These are phyloP conservation scores for Scheffersomyces illinoinensis DNA, from an alignment of 1,139 yeast species.

Conservation along the genomic window DNA sequence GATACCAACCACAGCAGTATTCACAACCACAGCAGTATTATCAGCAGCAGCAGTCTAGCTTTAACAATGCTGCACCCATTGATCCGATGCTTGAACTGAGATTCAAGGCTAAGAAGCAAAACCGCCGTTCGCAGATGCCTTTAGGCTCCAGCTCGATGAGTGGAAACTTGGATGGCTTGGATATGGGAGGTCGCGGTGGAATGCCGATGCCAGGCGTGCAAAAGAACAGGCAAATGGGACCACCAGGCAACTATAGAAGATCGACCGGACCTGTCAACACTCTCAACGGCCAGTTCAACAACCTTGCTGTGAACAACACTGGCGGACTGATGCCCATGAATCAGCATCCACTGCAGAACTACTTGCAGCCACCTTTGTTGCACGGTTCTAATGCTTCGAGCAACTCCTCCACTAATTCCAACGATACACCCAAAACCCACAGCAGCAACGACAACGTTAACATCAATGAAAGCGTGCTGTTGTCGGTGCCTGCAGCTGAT, in stretches of 20 bases:
- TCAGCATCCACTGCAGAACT: conserved; percentile 3
- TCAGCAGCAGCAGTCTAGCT: conserved; percentile 7
- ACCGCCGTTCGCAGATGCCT: conserved; percentile 41
- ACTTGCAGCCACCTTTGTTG: conserved; percentile 30
- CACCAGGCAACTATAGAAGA: conserved; percentile 17
- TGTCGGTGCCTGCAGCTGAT: conserved; percentile 16
- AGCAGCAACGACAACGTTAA: conserved; percentile 14
- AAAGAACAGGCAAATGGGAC: conserved; percentile 16
- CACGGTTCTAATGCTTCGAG: conserved; percentile 26
- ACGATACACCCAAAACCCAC: conserved; percentile 31
- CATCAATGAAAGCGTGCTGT: conserved; percentile 14
- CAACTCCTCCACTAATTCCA: conserved; percentile 29
- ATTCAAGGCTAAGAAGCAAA: conserved; percentile 29
- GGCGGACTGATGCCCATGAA: not conserved
- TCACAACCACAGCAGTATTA: conserved; percentile 1
- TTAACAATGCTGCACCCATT: conserved; percentile 26
- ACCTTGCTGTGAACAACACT: not conserved
- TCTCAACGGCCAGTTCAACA: conserved; percentile 8
- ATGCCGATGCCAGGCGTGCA: conserved; percentile 39
- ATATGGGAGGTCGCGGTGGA: conserved; percentile 54
- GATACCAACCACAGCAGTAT: conserved; percentile 3
- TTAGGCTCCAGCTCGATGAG: conserved; percentile 15
- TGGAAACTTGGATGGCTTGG: conserved; percentile 37
- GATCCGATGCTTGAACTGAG: conserved; percentile 29
- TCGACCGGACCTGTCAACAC: conserved; percentile 11